These are phyloP conservation scores for Pseudevernia furfuracea DNA, from an alignment of 495 filamentous ascomycete genomes.

Conservation along the genomic window DNA sequence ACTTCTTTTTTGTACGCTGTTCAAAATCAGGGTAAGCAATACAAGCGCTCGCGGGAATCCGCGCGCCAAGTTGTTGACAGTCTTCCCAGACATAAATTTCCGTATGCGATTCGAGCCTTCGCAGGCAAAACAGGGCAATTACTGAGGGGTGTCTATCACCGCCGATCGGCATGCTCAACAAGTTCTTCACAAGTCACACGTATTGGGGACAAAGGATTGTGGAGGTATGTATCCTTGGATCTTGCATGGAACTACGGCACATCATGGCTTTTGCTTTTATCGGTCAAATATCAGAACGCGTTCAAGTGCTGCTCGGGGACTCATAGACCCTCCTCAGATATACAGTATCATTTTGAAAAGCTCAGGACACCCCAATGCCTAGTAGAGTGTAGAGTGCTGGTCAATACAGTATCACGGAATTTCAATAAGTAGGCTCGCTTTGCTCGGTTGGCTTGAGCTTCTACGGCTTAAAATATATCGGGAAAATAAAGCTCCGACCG, in stretches of 20 bases:
- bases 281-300: no score
- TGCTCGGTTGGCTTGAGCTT: background rate
- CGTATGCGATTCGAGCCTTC: conserved; percentile 39
- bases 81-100: conserved; percentile 38
- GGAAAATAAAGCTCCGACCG: background rate
- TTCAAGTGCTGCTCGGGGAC: background rate
- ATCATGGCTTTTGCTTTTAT: no score
- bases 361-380: background rate
- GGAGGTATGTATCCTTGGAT: background rate
- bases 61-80: conserved; percentile 1
- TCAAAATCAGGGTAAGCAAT: conserved; percentile 46
- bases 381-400: no score
- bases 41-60: background rate
- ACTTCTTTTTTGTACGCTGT: conserved; percentile 70
- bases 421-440: no score
- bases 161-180: background rate
- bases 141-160: background rate
- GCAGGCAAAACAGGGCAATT: conserved; percentile 13
- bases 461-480: background rate
- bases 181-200: background rate
- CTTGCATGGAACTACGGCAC: background rate
- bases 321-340: background rate
- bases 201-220: background rate
- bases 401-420: background rate
- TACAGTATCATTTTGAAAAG: background rate